Evolutionary conservation across 2,329 filamentous ascomycete genomes (phyloP), one percentile per base, ranked within the genome.

Genomic region (Xenoacremonium recifei): DNA sequence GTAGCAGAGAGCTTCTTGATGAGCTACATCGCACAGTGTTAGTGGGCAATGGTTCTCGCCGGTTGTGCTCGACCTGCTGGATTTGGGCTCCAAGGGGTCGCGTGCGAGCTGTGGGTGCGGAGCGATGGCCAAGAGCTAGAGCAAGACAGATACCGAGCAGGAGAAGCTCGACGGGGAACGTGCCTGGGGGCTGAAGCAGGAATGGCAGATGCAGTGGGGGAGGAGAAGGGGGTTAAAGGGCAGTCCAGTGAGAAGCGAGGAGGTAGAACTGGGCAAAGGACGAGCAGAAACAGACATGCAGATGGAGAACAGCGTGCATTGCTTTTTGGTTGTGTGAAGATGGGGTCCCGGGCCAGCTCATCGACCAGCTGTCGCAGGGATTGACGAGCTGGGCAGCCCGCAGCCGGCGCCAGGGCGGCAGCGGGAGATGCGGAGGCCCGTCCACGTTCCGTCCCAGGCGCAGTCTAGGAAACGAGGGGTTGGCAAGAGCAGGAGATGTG

Each of bases 1-100:
- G 91, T 97, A 46, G 90, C 89, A 61, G 91, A 96, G 58, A 97
- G 83, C 71, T 93, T 93, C 70, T 97, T 97, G 75, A 97, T 99
- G 71, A 97, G 88, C 92, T 97, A 69, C 59, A 54, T 44, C 45
- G 21, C 45, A 48, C 38, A 34, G 31, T 49, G 50, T 58, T 44
- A 58, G 55, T 57, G 50, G 45, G 35, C 47, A 29, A 36, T 30
- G 20, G 35, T 20, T 20, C 13, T 37, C 5, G n/a, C n/a, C n/a
- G n/a, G n/a, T n/a, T n/a, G n/a, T n/a, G n/a, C n/a, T n/a, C n/a
- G n/a, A n/a, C n/a, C n/a, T n/a, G n/a, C n/a, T n/a, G 13, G 12
- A 21, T 21, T 44, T 21, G 40, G 46, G 42, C 34, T 36, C 49
- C 39, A 44, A 37, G 42, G 44, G 40, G 42, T 53, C 42, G 45